A percentile compares a stretch with the other conserved stretches of the same genome.
phyloP scores from a whole-genome alignment of 139 green algal species.

The Pseudopediastrum boryanum region DNA sequence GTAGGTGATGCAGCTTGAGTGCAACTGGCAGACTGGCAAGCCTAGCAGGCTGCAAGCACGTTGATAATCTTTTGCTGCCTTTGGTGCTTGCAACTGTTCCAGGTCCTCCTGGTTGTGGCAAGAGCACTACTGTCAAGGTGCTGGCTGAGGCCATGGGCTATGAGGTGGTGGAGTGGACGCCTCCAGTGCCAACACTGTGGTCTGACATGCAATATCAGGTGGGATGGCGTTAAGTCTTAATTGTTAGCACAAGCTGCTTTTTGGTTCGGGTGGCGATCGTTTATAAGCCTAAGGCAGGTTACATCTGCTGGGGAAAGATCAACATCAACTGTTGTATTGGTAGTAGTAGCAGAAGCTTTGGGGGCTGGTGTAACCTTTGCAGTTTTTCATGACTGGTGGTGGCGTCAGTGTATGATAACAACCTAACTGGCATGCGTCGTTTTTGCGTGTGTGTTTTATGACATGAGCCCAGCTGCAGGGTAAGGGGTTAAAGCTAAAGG shows the following conservation, averaged over 20 bases:
- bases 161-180: constrained; percentile 71
- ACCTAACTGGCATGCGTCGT: too few species aligned
- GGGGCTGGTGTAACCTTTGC: neutral
- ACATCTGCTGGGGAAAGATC: neutral
- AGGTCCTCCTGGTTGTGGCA: constrained; percentile 78
- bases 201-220: constrained; percentile 62
- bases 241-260: neutral
- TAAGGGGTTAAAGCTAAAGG: too few species aligned
- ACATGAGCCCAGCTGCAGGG: too few species aligned
- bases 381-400: neutral
- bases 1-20: too few species aligned
- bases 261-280: neutral
- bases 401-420: too few species aligned
- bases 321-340: neutral
- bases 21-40: too few species aligned
- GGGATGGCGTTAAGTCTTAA: neutral
- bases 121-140: constrained; percentile 60
- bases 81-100: constrained; percentile 11
- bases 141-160: constrained; percentile 62
- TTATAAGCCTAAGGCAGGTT: neutral
- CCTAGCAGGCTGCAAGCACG: too few species aligned
- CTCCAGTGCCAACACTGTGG: constrained; percentile 68
- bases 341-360: neutral
- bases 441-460: too few species aligned
- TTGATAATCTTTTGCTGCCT: too few species aligned